Evolutionary conservation across 1,284 basidiomycete species (phyloP), one percentile per base, ranked within the genome.

Genomic region (Puccinia hordei): DNA sequence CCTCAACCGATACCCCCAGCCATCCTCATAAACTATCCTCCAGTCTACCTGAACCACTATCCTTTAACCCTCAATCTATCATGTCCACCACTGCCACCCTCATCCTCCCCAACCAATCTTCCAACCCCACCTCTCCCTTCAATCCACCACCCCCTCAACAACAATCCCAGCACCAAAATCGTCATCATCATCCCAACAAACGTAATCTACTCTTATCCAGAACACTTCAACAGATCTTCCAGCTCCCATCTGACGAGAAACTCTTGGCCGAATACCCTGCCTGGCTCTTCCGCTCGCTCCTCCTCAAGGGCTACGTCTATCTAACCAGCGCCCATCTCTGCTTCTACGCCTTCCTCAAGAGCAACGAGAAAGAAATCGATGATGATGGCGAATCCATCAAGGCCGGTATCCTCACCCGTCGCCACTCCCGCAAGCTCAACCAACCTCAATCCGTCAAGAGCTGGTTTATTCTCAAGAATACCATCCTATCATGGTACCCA

Each of bases 261-360:
- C 2, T 84, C 82, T 59, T 85, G 82, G 84, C 82, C 83, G 24
- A 81, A 73, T 81, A 55, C 27, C 55, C 80, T 19, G 63, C 65
- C 35, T 80, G 78, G 81, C 35, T 85, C n/a, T 86, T 86, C 81
- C 84, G 86, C 59, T 84, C 84, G 12, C 82, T 87, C 8, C 83
- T 98, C 83, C 88, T 99, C 27, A 95, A 98, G 86, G 95, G 95
- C 22, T 97, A 96, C 85, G 92, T 98, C 89, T 99, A 96, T 85
- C 88, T 98, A 63, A 98, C 96, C 1, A 92, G 92, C 82, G 90
- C 91, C 4, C 93, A 96, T 84, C 86, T 98, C 35, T 98, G 95
- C 87, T 99, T 98, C 87, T 98, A 98, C 85, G 96, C 96, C 0
- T 94, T 96, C 85, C 91, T 99, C 33, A 76, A 46, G 41, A 59